A percentile compares a stretch with the other conserved stretches of the same genome.
Conservation (phyloP, 2,329 filamentous ascomycete species). For the Coniochaeta ligniaria region DNA sequence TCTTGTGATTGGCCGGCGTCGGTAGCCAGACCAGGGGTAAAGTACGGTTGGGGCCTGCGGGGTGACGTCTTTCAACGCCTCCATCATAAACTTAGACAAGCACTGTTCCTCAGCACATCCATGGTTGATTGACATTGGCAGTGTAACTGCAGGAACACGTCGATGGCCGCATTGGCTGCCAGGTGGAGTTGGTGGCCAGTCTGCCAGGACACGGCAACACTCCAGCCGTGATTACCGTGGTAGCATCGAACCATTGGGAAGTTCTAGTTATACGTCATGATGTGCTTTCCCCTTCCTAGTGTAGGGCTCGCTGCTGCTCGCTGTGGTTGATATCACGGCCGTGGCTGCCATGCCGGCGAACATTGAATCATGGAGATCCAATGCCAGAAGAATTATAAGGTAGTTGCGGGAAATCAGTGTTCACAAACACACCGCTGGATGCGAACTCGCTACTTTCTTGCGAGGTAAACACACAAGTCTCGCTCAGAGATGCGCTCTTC, state of each 20-base stretch:
- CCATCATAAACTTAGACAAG: constrained; percentile 1
- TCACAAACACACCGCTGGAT: not conserved
- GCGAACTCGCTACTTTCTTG: not conserved
- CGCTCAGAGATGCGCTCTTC: constrained; percentile 9
- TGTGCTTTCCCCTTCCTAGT: not conserved
- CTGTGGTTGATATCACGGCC: not conserved
- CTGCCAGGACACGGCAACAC: not conserved
- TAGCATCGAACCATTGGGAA: not conserved
- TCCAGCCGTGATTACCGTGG: not conserved
- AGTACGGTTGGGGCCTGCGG: constrained; percentile 5
- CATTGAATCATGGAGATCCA: not conserved
- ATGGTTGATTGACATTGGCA: not conserved
- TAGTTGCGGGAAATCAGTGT: not conserved
- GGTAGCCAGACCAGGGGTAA: constrained; percentile 9
- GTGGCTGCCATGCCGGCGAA: not conserved
- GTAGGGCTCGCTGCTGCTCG: no score
- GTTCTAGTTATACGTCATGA: not conserved
- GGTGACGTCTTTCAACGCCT: constrained; percentile 16
- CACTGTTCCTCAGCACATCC: not conserved
- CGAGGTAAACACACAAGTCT: not conserved
- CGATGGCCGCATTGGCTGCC: not conserved
- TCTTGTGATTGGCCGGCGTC: constrained; percentile 12
- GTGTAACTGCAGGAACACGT: not conserved
- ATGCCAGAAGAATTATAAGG: not conserved
- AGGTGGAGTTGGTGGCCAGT: not conserved